These are phyloP conservation scores for Niveomyces coronatus DNA, from an alignment of 2,329 filamentous ascomycete genomes.

Conservation along the genomic window DNA sequence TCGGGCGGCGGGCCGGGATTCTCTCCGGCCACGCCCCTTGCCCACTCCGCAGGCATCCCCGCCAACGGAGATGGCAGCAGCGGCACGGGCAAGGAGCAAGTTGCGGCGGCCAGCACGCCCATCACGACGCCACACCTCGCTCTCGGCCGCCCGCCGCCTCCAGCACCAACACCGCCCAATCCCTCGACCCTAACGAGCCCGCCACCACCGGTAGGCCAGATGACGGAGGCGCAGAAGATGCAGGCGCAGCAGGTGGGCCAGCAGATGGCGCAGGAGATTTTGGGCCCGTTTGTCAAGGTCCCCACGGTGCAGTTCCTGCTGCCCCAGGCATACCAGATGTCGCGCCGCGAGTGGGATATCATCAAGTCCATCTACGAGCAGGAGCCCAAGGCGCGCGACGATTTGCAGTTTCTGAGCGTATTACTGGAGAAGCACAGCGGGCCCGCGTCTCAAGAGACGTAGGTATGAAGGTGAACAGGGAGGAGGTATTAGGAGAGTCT, in stretches of 20 bases:
- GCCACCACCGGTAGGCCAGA: constrained; percentile 10
- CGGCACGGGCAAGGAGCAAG: too few species aligned
- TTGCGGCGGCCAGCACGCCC: constrained; percentile 8
- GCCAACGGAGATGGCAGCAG: too few species aligned
- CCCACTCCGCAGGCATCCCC: constrained; percentile 12
- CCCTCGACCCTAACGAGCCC: constrained; percentile 12
- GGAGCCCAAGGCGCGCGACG: constrained; percentile 53
- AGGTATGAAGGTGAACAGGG: constrained; percentile 1
- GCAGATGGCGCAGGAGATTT: constrained; percentile 48
- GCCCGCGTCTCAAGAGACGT: too few species aligned
- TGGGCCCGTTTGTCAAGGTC: constrained; percentile 51
- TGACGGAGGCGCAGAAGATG: constrained; percentile 24
- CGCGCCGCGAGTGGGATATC: constrained; percentile 62
- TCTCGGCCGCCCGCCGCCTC: constrained; percentile 9
- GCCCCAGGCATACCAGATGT: constrained; percentile 57
- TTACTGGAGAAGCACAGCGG: constrained; percentile 41
- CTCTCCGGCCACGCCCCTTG: constrained; percentile 41
- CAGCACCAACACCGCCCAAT: constrained; percentile 13
- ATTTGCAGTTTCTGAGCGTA: constrained; percentile 46
- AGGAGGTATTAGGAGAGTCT: too few species aligned
- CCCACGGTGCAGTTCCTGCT: constrained; percentile 61
- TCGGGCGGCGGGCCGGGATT: constrained; percentile 42
- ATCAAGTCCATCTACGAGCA: constrained; percentile 57
- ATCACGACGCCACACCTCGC: constrained; percentile 10
- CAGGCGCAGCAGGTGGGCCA: constrained; percentile 42